Evolutionary conservation across 495 filamentous ascomycete genomes (phyloP).

Genomic region (Penicillium longicatenatum): DNA sequence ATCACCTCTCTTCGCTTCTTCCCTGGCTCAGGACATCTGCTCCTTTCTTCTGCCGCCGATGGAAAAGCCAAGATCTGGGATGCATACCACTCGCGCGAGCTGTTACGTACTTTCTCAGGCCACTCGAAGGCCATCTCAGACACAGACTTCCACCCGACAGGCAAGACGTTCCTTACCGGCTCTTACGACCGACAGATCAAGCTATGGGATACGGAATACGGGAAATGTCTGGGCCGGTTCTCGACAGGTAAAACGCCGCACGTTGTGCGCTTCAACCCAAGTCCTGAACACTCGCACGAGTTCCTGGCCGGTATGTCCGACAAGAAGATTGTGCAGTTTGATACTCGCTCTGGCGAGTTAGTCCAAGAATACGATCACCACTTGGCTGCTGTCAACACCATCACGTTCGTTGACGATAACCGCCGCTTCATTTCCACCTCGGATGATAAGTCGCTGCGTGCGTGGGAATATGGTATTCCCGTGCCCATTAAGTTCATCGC

Average conservation of each 20-base stretch:
- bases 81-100: slow-evolving; percentile 83
- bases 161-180: slow-evolving; percentile 87
- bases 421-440: slow-evolving; percentile 96
- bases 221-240: slow-evolving; percentile 81
- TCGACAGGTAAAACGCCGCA: slow-evolving; percentile 93
- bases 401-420: slow-evolving; percentile 93
- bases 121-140: slow-evolving; percentile 91
- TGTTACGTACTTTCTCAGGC: slow-evolving; percentile 85
- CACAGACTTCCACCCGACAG: slow-evolving; percentile 78
- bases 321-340: slow-evolving; percentile 98
- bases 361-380: slow-evolving; percentile 99
- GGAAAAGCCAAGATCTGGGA: slow-evolving; percentile 93
- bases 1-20: slow-evolving; percentile 89
- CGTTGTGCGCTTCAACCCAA: slow-evolving; percentile 89
- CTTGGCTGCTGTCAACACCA: slow-evolving; percentile 93
- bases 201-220: slow-evolving; percentile 97
- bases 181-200: slow-evolving; percentile 95
- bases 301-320: slow-evolving; percentile 97
- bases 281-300: slow-evolving; percentile 72
- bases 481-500: slow-evolving; percentile 89
- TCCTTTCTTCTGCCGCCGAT: slow-evolving; percentile 85
- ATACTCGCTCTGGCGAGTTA: slow-evolving; percentile 78
- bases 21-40: slow-evolving; percentile 80
- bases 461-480: slow-evolving; percentile 97
- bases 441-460: slow-evolving; percentile 92